Percentiles rank a stretch among this genome's conserved stretches.
These are phyloP conservation scores for Pythium biforme DNA, from an alignment of 352 stramenopile genomes.

Conservation along the genomic window DNA sequence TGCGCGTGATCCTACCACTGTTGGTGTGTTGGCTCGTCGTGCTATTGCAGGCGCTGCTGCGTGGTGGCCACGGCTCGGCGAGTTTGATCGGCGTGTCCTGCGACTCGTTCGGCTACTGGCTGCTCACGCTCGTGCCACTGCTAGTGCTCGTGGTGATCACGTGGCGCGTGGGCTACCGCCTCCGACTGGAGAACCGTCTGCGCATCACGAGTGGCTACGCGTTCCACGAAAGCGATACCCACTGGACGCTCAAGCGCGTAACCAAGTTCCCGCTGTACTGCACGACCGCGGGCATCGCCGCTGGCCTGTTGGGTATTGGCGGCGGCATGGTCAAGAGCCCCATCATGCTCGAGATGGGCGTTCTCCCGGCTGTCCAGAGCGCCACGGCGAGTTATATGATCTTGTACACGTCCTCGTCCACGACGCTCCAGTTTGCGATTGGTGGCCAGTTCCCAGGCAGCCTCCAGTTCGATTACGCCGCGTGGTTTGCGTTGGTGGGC, in stretches of 20 bases:
- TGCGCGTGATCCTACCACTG: conserved; percentile 54
- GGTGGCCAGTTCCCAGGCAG: conserved; percentile 73
- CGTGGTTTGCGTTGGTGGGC: conserved; percentile 89
- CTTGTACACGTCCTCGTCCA: conserved; percentile 90
- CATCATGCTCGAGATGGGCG: conserved; percentile 97
- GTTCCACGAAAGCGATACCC: conserved; percentile 93
- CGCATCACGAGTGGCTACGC: conserved; percentile 56
- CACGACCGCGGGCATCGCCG: conserved; percentile 92
- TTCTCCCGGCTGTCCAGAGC: conserved; percentile 85
- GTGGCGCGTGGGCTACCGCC: conserved; percentile 26
- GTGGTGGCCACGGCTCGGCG: conserved; percentile 63
- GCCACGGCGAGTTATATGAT: conserved; percentile 92
- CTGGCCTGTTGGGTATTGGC: conserved; percentile 96
- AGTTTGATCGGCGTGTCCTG: conserved; percentile 92
- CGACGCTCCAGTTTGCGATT: conserved; percentile 88
- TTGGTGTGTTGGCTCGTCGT: conserved; percentile 66
- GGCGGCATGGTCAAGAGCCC: conserved; percentile 98
- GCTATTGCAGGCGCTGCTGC: conserved; percentile 68
- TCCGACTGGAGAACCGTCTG: conserved; percentile 57
- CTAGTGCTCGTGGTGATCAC: conserved; percentile 33
- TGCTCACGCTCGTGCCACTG: conserved; percentile 86
- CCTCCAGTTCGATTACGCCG: conserved; percentile 90
- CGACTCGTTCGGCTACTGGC: conserved; percentile 91
- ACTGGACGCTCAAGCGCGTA: conserved; percentile 90
- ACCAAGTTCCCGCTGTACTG: conserved; percentile 93